Conservation (phyloP, 306 rosid species). For the Fragaria ananassa region DNA sequence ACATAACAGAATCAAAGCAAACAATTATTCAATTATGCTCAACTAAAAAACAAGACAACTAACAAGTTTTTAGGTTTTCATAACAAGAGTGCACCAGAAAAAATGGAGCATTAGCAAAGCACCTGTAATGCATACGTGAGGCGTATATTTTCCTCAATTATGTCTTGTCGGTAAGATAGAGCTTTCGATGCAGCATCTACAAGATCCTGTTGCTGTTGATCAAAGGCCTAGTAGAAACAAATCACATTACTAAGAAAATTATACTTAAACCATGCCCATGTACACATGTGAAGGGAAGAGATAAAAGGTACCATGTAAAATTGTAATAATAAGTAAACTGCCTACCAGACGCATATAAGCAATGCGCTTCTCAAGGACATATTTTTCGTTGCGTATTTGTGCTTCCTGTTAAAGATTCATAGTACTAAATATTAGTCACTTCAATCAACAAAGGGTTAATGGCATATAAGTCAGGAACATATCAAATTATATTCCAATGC, state of each 20-base stretch:
- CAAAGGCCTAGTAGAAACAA: constrained; percentile 37
- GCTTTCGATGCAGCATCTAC: constrained; percentile 56
- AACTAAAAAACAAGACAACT: constrained; percentile 7
- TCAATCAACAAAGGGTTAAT: background rate
- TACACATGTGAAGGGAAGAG: constrained; percentile 2
- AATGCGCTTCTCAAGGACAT: constrained; percentile 92
- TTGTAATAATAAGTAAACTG: constrained; percentile 8
- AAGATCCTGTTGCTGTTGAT: constrained; percentile 55
- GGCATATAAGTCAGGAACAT: constrained; percentile 13
- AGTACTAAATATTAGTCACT: constrained; percentile 21
- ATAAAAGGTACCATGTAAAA: constrained; percentile 18
- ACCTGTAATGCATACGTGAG: constrained; percentile 62
- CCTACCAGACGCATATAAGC: constrained; percentile 92
- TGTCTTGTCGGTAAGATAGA: constrained; percentile 71
- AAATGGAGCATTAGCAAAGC: constrained; percentile 12
- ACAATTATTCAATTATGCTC: constrained; percentile 17
- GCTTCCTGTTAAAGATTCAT: constrained; percentile 49
- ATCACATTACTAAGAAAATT: background rate
- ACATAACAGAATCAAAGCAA: constrained; percentile 33
- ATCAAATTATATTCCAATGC: background rate
- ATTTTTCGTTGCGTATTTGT: constrained; percentile 81
- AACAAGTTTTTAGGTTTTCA: background rate
- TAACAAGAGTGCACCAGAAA: background rate
- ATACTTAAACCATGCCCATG: background rate
- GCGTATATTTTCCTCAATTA: constrained; percentile 93